Conservation (phyloP, 768 basidiomycete species). For the Suillus discolor region DNA sequence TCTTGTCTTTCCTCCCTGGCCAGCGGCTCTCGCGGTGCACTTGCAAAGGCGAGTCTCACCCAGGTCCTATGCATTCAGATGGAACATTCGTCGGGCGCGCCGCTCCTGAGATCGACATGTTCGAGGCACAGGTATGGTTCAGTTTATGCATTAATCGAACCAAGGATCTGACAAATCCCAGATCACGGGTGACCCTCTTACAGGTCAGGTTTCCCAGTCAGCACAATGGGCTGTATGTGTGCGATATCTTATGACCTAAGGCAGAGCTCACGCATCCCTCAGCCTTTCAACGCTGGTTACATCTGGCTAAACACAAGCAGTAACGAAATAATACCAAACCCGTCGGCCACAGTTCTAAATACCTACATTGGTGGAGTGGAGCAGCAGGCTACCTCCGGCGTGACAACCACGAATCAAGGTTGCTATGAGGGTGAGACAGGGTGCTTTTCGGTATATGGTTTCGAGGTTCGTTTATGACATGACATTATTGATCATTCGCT, state of each 20-base stretch:
- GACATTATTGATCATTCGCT: slow-evolving; percentile 9
- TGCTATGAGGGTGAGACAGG: slow-evolving; percentile 68
- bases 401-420: slow-evolving; percentile 63
- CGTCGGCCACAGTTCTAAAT: slow-evolving; percentile 58
- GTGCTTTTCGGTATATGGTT: slow-evolving; percentile 79
- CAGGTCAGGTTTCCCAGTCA: slow-evolving; percentile 76
- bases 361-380: slow-evolving; percentile 65
- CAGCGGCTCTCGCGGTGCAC: slow-evolving; percentile 88
- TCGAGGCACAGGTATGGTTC: slow-evolving; percentile 69
- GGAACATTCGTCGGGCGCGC: slow-evolving; percentile 79
- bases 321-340: slow-evolving; percentile 61
- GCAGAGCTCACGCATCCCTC: slow-evolving; percentile 2
- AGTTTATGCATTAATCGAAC: slow-evolving; percentile 10
- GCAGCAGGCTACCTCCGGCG: slow-evolving; percentile 80
- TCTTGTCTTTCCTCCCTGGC: slow-evolving; percentile 75
- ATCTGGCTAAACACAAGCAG: slow-evolving; percentile 61
- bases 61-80: slow-evolving; percentile 75
- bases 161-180: slow-evolving; percentile 29
- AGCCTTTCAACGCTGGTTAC: slow-evolving; percentile 82
- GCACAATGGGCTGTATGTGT: slow-evolving; percentile 77
- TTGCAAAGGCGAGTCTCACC: slow-evolving; percentile 79
- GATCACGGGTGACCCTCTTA: slow-evolving; percentile 49
- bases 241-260: slow-evolving; percentile 11
- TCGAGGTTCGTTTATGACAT: slow-evolving; percentile 53
- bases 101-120: slow-evolving; percentile 90